Conservation (phyloP, 768 basidiomycete genomes). For the Lentinula guzmanii region DNA sequence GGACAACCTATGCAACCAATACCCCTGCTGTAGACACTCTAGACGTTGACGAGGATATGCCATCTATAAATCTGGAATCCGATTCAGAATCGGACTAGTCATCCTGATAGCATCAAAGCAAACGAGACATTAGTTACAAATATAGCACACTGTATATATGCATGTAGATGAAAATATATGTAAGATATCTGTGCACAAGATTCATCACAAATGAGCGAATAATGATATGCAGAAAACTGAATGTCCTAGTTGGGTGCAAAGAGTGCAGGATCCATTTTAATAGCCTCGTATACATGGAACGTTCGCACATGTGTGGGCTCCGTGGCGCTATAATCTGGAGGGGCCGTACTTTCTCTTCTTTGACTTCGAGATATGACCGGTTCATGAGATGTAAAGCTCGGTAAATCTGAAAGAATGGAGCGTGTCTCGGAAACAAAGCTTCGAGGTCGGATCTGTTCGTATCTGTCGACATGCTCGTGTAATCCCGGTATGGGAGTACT, state of each 20-base stretch:
- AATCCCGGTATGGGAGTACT: background rate
- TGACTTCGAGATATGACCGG: background rate
- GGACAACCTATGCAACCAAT: background rate
- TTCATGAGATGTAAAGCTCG: background rate
- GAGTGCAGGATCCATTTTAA: slow-evolving; percentile 14
- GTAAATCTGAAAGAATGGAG: background rate
- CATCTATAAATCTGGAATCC: slow-evolving; percentile 70
- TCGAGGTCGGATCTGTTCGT: no score
- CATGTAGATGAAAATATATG: background rate
- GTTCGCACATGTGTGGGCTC: slow-evolving; percentile 21
- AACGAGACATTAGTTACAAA: background rate
- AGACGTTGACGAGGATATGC: slow-evolving; percentile 73
- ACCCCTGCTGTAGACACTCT: background rate
- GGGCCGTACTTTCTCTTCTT: slow-evolving; percentile 8
- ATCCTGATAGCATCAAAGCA: background rate
- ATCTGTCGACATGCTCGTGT: background rate
- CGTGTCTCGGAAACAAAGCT: background rate
- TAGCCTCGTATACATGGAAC: slow-evolving; percentile 20
- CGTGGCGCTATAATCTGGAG: slow-evolving; percentile 17
- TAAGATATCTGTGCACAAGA: background rate
- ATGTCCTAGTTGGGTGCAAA: background rate
- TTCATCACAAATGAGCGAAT: background rate
- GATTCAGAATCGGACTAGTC: slow-evolving; percentile 58
- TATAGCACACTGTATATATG: background rate
- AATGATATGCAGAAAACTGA: background rate